Evolutionary conservation across 1,139 yeast species (phyloP).

Genomic region (Blastobotrys ciferrii): DNA sequence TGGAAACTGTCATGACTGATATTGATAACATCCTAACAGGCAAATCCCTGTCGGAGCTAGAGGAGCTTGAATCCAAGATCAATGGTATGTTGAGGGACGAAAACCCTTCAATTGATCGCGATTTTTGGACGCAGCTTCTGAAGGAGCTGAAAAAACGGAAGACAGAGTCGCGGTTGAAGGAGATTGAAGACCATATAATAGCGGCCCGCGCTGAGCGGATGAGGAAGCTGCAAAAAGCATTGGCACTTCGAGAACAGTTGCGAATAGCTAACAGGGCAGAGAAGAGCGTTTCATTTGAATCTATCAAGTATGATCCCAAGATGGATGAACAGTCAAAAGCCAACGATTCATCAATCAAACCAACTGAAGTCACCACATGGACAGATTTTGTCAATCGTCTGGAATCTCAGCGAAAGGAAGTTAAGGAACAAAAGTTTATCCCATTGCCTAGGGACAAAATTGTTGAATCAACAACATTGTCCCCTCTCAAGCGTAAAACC

Average conservation of each 20-base stretch:
- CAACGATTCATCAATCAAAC: neutral
- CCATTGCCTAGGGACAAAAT: neutral
- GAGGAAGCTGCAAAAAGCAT: neutral
- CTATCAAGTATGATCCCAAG: neutral
- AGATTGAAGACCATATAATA: constrained; percentile 20
- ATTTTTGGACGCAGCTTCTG: constrained; percentile 36
- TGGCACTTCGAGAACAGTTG: neutral
- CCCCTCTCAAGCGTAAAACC: neutral
- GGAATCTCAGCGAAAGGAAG: neutral
- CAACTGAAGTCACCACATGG: neutral
- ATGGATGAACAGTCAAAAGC: neutral
- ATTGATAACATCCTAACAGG: constrained; percentile 33
- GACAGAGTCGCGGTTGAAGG: constrained; percentile 25
- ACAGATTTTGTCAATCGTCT: neutral
- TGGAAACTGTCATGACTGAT: constrained; percentile 32
- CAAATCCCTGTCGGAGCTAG: constrained; percentile 30
- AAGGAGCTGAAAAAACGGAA: constrained; percentile 29
- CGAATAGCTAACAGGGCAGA: neutral
- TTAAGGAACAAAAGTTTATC: neutral
- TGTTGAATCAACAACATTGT: neutral
- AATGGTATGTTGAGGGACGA: constrained; percentile 26
- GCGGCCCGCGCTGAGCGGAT: constrained; percentile 22
- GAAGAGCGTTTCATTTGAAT: neutral
- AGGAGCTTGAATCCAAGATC: constrained; percentile 28
- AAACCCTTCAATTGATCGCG: constrained; percentile 18